These are phyloP conservation scores for Moesziomyces globuligerus DNA, from an alignment of 1,284 basidiomycete genomes.

Conservation along the genomic window DNA sequence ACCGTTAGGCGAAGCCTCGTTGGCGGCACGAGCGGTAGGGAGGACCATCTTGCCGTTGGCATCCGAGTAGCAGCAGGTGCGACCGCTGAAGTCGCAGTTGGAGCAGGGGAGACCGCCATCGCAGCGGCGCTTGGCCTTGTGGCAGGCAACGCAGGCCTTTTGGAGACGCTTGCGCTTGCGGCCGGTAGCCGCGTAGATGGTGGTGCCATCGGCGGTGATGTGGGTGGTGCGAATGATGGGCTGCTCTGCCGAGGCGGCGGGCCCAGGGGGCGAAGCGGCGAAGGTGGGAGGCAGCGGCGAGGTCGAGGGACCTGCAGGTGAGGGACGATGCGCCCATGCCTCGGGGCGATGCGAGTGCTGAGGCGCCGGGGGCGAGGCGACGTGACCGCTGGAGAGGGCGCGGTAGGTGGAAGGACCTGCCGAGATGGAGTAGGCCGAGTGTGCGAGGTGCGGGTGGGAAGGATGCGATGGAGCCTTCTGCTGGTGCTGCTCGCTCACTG, in stretches of 20 bases:
- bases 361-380: slow-evolving; percentile 4
- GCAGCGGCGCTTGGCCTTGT: slow-evolving; percentile 70
- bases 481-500: slow-evolving; percentile 26
- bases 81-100: slow-evolving; percentile 70
- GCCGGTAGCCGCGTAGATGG: slow-evolving; percentile 54
- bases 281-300: slow-evolving; percentile 33
- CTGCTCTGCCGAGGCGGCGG: slow-evolving; percentile 19
- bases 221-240: slow-evolving; percentile 42
- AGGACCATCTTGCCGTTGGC: slow-evolving; percentile 52
- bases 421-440: slow-evolving; percentile 39
- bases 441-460: slow-evolving; percentile 18
- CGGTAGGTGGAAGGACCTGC: slow-evolving; percentile 48
- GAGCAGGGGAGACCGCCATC: slow-evolving; percentile 71
- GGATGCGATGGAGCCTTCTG: slow-evolving; percentile 13
- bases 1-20: slow-evolving; percentile 18
- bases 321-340: slow-evolving; percentile 21
- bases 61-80: slow-evolving; percentile 68
- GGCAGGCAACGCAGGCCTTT: slow-evolving; percentile 62
- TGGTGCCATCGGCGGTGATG: slow-evolving; percentile 46
- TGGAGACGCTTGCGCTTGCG: slow-evolving; percentile 63
- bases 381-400: slow-evolving; percentile 35
- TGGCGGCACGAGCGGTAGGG: slow-evolving; percentile 45
- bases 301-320: slow-evolving; percentile 9
- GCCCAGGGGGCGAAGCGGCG: slow-evolving; percentile 8
- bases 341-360: slow-evolving; percentile 20